Percentiles rank a stretch among this genome's conserved stretches.
phyloP scores from a whole-genome alignment of 495 filamentous ascomycete genomes.

The Letharia lupina region DNA sequence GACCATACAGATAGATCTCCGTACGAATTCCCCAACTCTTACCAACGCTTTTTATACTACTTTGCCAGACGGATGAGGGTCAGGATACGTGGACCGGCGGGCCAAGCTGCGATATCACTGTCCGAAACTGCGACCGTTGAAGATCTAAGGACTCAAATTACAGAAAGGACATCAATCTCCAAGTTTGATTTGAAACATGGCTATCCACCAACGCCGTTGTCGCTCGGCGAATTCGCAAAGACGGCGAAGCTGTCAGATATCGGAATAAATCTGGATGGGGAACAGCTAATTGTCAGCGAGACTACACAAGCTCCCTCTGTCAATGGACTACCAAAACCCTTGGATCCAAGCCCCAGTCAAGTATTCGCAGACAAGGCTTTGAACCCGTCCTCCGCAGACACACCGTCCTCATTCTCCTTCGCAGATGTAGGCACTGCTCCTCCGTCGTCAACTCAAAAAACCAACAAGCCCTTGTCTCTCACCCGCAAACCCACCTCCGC shows the following conservation, averaged over 20 bases:
- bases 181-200: constrained; percentile 76
- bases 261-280: constrained; percentile 66
- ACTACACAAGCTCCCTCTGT: constrained; percentile 14
- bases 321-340: not conserved
- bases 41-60: not conserved
- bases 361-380: not conserved
- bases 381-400: not conserved
- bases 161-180: constrained; percentile 42
- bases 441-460: constrained; percentile 11
- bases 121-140: constrained; percentile 55
- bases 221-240: constrained; percentile 43
- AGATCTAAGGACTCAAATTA: constrained; percentile 51
- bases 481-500: constrained; percentile 32
- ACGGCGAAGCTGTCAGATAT: constrained; percentile 44
- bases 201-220: constrained; percentile 68
- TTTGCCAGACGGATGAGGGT: constrained; percentile 44
- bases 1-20: not conserved
- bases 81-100: constrained; percentile 54
- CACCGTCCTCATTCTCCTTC: constrained; percentile 24
- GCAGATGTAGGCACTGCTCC: constrained; percentile 21
- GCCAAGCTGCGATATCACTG: constrained; percentile 54
- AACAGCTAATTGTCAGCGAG: constrained; percentile 64
- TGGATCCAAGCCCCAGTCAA: not conserved
- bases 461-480: constrained; percentile 29
- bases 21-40: not conserved